Evolutionary conservation across 148 eudicot species (phyloP).

Genomic region (Diospyros kaki): DNA sequence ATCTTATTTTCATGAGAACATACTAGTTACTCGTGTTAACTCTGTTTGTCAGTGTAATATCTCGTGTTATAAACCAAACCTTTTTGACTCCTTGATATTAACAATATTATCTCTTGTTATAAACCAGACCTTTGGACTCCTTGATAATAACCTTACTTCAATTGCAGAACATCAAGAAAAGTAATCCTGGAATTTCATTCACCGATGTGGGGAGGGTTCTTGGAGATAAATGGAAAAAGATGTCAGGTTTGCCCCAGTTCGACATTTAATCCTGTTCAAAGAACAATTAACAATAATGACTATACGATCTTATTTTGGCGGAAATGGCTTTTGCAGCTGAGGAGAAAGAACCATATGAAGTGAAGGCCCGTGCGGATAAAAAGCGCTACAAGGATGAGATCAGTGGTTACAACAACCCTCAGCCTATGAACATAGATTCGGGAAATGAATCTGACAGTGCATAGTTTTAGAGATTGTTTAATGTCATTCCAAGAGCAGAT

Average conservation of each 20-base stretch:
- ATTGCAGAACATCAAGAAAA: constrained; percentile 61
- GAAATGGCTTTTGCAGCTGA: constrained; percentile 49
- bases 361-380: constrained; percentile 70
- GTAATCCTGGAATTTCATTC: constrained; percentile 65
- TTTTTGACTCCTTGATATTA: background rate
- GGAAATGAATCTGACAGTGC: constrained; percentile 65
- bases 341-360: constrained; percentile 85
- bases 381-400: constrained; percentile 64
- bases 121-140: background rate
- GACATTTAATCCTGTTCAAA: background rate
- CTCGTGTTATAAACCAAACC: background rate
- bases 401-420: constrained; percentile 73
- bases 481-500: too few relatives aligned
- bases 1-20: background rate
- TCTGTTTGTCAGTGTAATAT: background rate
- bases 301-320: background rate
- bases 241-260: constrained; percentile 50
- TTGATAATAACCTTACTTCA: background rate
- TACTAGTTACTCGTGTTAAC: background rate
- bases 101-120: too few relatives aligned
- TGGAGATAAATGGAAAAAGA: constrained; percentile 75
- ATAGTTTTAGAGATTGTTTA: constrained; percentile 17
- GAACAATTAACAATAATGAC: background rate
- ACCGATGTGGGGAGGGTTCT: constrained; percentile 60
- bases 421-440: constrained; percentile 41